Evolutionary conservation across 2,329 filamentous ascomycete genomes (phyloP).

Genomic region (Leptographium radiaticola): DNA sequence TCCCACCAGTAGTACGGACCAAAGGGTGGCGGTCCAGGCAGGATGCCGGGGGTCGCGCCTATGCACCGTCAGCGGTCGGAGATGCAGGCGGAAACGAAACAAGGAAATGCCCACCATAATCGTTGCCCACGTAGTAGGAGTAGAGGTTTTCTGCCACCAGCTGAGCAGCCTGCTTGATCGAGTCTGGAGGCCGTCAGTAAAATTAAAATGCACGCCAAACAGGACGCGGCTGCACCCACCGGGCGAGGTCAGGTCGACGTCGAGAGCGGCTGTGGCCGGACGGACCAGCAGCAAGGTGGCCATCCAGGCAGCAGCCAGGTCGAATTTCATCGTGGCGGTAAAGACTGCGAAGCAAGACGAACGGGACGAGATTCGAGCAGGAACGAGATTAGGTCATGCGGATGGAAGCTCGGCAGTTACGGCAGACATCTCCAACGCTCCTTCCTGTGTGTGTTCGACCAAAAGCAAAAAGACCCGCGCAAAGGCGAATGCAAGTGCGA

Average conservation of each 20-base stretch:
- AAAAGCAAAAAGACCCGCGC: neutral
- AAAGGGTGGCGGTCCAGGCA: conserved; percentile 38
- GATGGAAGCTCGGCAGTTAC: neutral
- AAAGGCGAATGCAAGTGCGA: too few species aligned
- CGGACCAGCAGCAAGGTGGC: neutral
- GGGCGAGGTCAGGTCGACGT: conserved; percentile 7
- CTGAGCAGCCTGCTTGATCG: conserved; percentile 30
- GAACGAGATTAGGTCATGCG: neutral
- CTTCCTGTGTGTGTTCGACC: neutral
- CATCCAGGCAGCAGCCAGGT: neutral
- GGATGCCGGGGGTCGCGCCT: conserved; percentile 40
- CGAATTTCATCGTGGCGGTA: conserved; percentile 4
- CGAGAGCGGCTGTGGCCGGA: conserved; percentile 1
- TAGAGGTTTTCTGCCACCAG: conserved; percentile 36
- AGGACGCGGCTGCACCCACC: neutral
- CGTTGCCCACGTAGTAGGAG: conserved; percentile 35
- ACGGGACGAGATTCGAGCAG: neutral
- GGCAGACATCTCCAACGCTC: neutral
- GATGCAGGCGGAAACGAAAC: neutral
- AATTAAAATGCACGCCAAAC: neutral
- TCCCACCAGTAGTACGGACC: conserved; percentile 65
- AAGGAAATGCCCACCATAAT: conserved; percentile 11
- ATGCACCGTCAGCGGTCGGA: neutral
- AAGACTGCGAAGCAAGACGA: neutral
- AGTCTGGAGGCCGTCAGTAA: conserved; percentile 18